These are phyloP conservation scores for Fusarium humuli DNA, from an alignment of 2,329 filamentous ascomycete genomes.

Conservation along the genomic window DNA sequence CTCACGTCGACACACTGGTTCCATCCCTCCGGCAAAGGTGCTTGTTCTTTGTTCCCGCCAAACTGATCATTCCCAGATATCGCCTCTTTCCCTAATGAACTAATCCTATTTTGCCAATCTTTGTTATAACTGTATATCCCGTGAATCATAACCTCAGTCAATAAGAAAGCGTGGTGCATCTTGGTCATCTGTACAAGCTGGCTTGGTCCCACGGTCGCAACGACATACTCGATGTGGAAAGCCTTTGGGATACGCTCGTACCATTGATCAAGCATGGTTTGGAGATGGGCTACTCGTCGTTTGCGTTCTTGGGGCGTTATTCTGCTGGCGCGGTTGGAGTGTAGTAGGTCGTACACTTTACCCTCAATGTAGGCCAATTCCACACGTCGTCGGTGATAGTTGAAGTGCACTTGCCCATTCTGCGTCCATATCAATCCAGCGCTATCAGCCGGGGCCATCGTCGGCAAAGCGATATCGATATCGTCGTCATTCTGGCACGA, in stretches of 20 bases:
- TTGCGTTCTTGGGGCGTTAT: conserved; percentile 48
- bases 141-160: conserved; percentile 53
- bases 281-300: conserved; percentile 45
- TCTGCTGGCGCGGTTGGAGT: conserved; percentile 48
- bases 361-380: conserved; percentile 57
- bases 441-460: conserved; percentile 46
- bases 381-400: conserved; percentile 55
- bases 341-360: conserved; percentile 55
- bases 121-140: conserved; percentile 55
- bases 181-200: conserved; percentile 52
- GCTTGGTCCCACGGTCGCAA: conserved; percentile 44
- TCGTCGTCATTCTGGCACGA: conserved; percentile 56
- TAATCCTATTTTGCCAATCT: conserved; percentile 53
- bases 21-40: conserved; percentile 49
- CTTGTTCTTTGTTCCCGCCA: neutral
- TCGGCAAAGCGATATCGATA: conserved; percentile 55
- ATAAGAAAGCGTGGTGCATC: conserved; percentile 53
- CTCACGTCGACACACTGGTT: conserved; percentile 50
- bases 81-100: conserved; percentile 41
- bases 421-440: conserved; percentile 51
- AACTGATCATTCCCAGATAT: conserved; percentile 41
- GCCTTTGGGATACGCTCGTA: conserved; percentile 49
- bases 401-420: conserved; percentile 51
- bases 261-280: conserved; percentile 54
- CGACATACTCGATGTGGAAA: conserved; percentile 52